phyloP scores from a whole-genome alignment of 2,329 filamentous ascomycete genomes.

The Diaporthe humulicola region DNA sequence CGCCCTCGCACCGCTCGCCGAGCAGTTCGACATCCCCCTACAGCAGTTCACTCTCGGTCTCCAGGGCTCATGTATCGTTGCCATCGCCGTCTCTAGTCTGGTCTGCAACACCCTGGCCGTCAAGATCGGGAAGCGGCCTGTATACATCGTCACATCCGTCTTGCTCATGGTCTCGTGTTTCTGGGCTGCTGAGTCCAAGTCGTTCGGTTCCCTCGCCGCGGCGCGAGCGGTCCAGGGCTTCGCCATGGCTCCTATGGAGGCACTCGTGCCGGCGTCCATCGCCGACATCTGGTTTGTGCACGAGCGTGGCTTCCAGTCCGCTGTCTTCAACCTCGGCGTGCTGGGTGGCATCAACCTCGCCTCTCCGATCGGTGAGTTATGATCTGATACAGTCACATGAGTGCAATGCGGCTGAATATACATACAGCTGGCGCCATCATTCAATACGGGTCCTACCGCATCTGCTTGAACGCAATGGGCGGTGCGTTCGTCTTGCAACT shows the following conservation, averaged over 20 bases:
- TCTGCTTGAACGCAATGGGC: slow-evolving; percentile 54
- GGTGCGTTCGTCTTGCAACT: slow-evolving; percentile 54
- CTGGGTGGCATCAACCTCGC: slow-evolving; percentile 57
- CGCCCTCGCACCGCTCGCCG: slow-evolving; percentile 52
- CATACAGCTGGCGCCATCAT: slow-evolving; percentile 53
- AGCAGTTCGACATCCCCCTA: slow-evolving; percentile 48
- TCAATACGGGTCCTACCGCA: slow-evolving; percentile 51
- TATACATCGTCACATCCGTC: slow-evolving; percentile 51
- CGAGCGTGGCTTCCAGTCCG: slow-evolving; percentile 55
- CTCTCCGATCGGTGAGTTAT: slow-evolving; percentile 51
- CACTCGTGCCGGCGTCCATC: slow-evolving; percentile 55
- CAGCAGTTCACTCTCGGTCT: slow-evolving; percentile 51
- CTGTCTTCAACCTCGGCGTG: slow-evolving; percentile 57
- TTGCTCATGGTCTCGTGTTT: slow-evolving; percentile 51
- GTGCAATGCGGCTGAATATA: background rate
- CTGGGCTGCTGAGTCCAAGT: slow-evolving; percentile 50
- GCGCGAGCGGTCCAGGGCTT: slow-evolving; percentile 51
- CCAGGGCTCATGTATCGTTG: slow-evolving; percentile 52
- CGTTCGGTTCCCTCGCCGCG: slow-evolving; percentile 49
- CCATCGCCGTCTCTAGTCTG: slow-evolving; percentile 52
- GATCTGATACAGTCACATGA: no score
- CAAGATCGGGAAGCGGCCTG: slow-evolving; percentile 53
- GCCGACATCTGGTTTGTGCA: slow-evolving; percentile 59
- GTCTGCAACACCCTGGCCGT: slow-evolving; percentile 53
- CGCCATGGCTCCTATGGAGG: slow-evolving; percentile 55